phyloP scores from a whole-genome alignment of 805 yeast genomes.

The Candida vaughaniae region DNA sequence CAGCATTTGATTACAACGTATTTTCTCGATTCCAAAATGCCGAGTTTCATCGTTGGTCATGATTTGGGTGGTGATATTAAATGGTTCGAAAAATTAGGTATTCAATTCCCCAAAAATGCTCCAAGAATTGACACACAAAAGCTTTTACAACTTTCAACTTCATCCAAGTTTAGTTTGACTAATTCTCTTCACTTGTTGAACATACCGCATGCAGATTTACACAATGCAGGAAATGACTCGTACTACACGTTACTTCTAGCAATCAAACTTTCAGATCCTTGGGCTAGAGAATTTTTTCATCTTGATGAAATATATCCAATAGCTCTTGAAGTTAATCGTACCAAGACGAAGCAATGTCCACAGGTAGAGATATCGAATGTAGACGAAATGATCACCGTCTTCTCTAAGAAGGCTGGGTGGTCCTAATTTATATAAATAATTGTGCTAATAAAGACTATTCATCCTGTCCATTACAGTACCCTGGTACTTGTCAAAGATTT shows the following conservation, averaged over 20 bases:
- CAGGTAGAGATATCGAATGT: background rate
- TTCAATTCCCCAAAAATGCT: slow-evolving; percentile 39
- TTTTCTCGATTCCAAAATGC: slow-evolving; percentile 18
- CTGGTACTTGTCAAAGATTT: slow-evolving; percentile 24
- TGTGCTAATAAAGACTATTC: slow-evolving; percentile 23
- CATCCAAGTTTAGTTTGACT: slow-evolving; percentile 27
- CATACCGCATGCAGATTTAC: slow-evolving; percentile 58
- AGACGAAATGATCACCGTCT: background rate
- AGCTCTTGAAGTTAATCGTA: background rate
- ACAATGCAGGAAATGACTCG: slow-evolving; percentile 74
- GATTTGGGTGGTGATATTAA: slow-evolving; percentile 55
- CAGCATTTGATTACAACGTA: slow-evolving; percentile 46
- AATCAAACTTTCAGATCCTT: slow-evolving; percentile 5
- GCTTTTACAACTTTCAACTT: slow-evolving; percentile 8
- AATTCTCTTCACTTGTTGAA: slow-evolving; percentile 44
- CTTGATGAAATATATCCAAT: slow-evolving; percentile 1
- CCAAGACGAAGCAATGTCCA: background rate
- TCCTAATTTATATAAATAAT: background rate
- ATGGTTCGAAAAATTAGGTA: slow-evolving; percentile 48
- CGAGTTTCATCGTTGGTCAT: slow-evolving; percentile 53
- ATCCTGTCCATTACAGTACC: slow-evolving; percentile 29
- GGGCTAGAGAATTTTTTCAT: slow-evolving; percentile 1
- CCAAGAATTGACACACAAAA: slow-evolving; percentile 46
- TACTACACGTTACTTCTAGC: slow-evolving; percentile 53
- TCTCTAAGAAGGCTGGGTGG: background rate